Percentiles rank a stretch among this genome's conserved stretches.
These are phyloP conservation scores for Magnolia changhungtana DNA, from an alignment of 164 flowering plant species.

Conservation along the genomic window DNA sequence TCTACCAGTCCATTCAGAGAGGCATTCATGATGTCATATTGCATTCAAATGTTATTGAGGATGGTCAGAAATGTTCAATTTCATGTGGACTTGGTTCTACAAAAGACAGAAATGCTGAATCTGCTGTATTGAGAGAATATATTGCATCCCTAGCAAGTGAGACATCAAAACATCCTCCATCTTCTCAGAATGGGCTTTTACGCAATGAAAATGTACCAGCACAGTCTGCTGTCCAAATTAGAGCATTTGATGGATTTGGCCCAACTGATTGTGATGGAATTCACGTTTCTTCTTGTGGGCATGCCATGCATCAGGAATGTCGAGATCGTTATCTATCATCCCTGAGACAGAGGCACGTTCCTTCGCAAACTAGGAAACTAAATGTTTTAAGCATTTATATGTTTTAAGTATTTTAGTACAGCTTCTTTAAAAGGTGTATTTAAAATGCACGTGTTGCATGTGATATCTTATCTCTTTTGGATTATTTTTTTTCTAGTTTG, in stretches of 20 bases:
- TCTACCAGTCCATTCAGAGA: conserved; percentile 39
- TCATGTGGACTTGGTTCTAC: conserved; percentile 21
- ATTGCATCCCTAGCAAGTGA: conserved; percentile 46
- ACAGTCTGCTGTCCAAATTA: conserved; percentile 20
- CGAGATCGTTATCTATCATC: conserved; percentile 80
- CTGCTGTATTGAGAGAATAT: conserved; percentile 51
- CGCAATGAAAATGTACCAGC: conserved; percentile 17
- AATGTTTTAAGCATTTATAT: too few relatives aligned
- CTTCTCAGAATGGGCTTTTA: conserved; percentile 26
- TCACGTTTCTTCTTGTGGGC: conserved; percentile 92
- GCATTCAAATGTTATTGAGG: conserved; percentile 14
- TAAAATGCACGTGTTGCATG: background rate
- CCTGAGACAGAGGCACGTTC: conserved; percentile 66
- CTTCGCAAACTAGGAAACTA: background rate
- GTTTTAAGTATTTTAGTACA: background rate
- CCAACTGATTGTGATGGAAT: conserved; percentile 83
- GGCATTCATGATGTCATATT: conserved; percentile 25
- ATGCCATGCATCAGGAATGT: conserved; percentile 95
- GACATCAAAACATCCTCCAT: conserved; percentile 29
- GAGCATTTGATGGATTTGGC: conserved; percentile 60
- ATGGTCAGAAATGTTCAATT: conserved; percentile 12
- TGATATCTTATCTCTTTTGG: background rate
- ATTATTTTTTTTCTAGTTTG: too few relatives aligned
- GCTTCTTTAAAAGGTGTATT: background rate
- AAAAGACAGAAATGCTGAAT: conserved; percentile 23